Evolutionary conservation across 257 asterid species (phyloP).

Genomic region (Asclepias syriaca): DNA sequence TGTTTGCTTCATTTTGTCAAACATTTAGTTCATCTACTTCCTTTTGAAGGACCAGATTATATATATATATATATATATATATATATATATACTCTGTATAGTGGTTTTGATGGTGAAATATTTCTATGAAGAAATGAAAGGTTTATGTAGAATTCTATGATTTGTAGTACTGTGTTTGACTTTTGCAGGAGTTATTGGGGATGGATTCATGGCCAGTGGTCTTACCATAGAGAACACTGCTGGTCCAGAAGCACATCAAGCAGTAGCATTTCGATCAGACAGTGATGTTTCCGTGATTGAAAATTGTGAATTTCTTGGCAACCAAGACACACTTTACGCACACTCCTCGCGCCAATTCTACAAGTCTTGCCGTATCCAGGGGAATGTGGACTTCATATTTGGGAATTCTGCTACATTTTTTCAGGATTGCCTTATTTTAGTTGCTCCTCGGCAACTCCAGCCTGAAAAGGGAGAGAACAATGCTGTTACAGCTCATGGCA

Average conservation of each 20-base stretch:
- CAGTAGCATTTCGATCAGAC: slow-evolving; percentile 35
- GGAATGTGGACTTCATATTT: slow-evolving; percentile 33
- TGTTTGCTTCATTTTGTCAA: neutral
- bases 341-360: slow-evolving; percentile 28
- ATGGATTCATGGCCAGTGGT: slow-evolving; percentile 39
- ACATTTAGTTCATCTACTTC: neutral
- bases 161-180: neutral
- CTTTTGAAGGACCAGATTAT: neutral
- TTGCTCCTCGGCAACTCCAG: slow-evolving; percentile 19
- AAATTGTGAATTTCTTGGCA: slow-evolving; percentile 32
- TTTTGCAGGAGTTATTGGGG: slow-evolving; percentile 28
- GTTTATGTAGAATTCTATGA: too few species aligned
- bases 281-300: slow-evolving; percentile 29
- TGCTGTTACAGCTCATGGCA: slow-evolving; percentile 34
- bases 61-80: too few species aligned
- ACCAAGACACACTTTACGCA: slow-evolving; percentile 33
- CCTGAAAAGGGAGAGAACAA: slow-evolving; percentile 23
- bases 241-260: slow-evolving; percentile 35
- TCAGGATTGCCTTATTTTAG: slow-evolving; percentile 20
- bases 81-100: too few species aligned
- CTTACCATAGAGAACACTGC: slow-evolving; percentile 33
- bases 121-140: neutral
- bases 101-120: neutral
- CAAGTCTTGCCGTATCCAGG: slow-evolving; percentile 28
- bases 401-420: slow-evolving; percentile 29